A percentile compares a stretch with the other conserved stretches of the same genome.
Conservation (phyloP, 2,329 filamentous ascomycete species). For the Exophiala alcalophila region DNA sequence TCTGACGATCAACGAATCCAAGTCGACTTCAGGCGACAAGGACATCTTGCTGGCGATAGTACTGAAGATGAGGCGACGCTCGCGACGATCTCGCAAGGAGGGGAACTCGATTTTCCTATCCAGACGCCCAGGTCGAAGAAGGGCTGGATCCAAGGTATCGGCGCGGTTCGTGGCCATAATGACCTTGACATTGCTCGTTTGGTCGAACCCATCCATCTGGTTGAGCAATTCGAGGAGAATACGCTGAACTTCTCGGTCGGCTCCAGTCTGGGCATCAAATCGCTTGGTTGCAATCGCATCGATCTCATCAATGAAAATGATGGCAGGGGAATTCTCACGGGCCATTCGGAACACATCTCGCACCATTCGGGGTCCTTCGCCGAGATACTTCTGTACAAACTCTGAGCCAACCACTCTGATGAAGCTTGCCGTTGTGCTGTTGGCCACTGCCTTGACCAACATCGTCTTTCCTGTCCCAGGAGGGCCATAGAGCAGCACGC, state of each 20-base stretch:
- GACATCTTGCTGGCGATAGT: constrained; percentile 99
- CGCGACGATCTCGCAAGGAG: constrained; percentile 85
- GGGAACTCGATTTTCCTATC: constrained; percentile 99
- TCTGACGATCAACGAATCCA: constrained; percentile 92
- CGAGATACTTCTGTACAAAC: constrained; percentile 98
- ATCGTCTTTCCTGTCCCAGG: constrained; percentile 96
- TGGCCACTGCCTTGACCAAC: constrained; percentile 96
- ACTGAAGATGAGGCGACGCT: constrained; percentile 91
- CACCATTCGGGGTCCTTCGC: constrained; percentile 97
- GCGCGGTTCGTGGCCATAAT: constrained; percentile 99
- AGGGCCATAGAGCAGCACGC: constrained; percentile 92
- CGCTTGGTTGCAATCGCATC: constrained; percentile 98
- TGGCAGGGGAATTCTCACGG: constrained; percentile 93
- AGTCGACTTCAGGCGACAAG: constrained; percentile 89
- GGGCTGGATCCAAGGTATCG: constrained; percentile 90
- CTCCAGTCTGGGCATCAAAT: constrained; percentile 97
- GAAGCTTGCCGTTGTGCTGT: constrained; percentile 96
- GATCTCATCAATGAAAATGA: constrained; percentile 99
- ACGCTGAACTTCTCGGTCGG: constrained; percentile 96
- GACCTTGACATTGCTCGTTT: constrained; percentile 98
- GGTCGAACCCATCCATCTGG: constrained; percentile 99
- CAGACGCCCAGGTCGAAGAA: constrained; percentile 89
- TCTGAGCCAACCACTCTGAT: constrained; percentile 97
- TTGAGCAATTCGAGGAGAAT: constrained; percentile 96
- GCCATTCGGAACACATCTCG: constrained; percentile 99